Base-by-base conservation (phyloP, 1,284 basidiomycete genomes). In the Trichosporon faecale region DNA sequence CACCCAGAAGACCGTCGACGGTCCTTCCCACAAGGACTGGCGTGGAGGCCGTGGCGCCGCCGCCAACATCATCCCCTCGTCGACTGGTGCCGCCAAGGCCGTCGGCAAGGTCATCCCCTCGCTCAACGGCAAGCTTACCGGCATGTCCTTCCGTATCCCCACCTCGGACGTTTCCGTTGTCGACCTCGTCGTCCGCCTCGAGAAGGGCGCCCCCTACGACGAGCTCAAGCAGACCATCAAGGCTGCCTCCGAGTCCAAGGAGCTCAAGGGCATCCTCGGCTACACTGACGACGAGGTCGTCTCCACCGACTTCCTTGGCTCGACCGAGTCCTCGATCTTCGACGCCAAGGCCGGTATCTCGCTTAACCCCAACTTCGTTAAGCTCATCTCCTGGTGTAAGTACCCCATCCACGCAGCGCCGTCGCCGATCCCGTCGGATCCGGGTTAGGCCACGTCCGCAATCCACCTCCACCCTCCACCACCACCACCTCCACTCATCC, bases 41-140 rank as follows among this genome's bases (percentile, higher is more conserved):
- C 85, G 87, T 85, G 97, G 97, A 84, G 96, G 96, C 79, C 97
- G 96, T 87, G 90, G 91, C 79, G 95, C 96, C 75, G 91, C 91
- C 85, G 92, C 92, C 87, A 99, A 99, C 91, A 98, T 99, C 86
- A 99, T 99, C 84, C 96, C 96, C 71, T 98, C 96, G 35, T 97
- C 94, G 80, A 99, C 97, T 75, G 96, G 96, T 87, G 96, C 96
- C 75, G 97, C 97, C 85, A 99, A 99, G 86, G 94, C 95, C 75
- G 96, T 98, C 83, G 96, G 96, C 83, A 98, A 99, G 89, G 96
- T 99, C 85, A 99, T 99, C 84, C 96, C 96, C 75, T 85, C 86
- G 73, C 89, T 99, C 79, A 98, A 98, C 86, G 96, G 96, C 87
- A 99, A 98, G 88, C 91, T 97, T 78, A 95, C 92, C 76, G 84